These are phyloP conservation scores for Fistulifera pelliculosa DNA, from an alignment of 108 stramenopile species.

Conservation along the genomic window DNA sequence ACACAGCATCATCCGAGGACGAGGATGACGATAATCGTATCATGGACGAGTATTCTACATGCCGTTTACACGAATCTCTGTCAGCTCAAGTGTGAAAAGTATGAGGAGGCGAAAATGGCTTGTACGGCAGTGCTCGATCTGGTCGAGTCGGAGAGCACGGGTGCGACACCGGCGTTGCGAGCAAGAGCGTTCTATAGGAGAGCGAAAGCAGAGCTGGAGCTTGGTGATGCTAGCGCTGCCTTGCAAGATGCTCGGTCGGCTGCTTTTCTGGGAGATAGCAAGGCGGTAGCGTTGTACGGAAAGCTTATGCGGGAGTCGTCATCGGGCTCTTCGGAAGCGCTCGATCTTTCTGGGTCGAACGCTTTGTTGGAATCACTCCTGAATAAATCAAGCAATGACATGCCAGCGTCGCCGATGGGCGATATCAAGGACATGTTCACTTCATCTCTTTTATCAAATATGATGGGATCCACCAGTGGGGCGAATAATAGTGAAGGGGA, in stretches of 20 bases:
- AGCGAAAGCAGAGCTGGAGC: constrained; percentile 61
- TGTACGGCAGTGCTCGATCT: constrained; percentile 53
- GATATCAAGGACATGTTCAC: constrained; percentile 1
- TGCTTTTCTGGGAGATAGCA: constrained; percentile 77
- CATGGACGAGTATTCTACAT: constrained; percentile 56
- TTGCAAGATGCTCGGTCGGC: constrained; percentile 65
- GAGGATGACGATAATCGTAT: neutral
- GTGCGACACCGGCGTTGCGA: constrained; percentile 31
- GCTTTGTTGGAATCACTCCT: constrained; percentile 25
- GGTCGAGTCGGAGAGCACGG: constrained; percentile 10
- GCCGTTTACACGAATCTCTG: constrained; percentile 75
- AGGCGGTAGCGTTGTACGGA: constrained; percentile 73
- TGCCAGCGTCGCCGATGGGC: constrained; percentile 5
- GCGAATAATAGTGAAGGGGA: neutral
- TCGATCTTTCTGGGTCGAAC: neutral
- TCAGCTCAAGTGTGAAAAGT: constrained; percentile 58
- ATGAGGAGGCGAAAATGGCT: constrained; percentile 36
- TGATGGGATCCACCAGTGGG: too few relatives aligned
- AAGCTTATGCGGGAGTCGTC: constrained; percentile 46
- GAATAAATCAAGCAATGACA: constrained; percentile 4
- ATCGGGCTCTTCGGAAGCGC: neutral
- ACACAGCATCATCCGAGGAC: neutral
- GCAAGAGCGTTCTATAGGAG: constrained; percentile 76
- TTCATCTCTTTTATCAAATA: too few relatives aligned
- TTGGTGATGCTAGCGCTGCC: constrained; percentile 54